Conservation (phyloP, 2,329 filamentous ascomycete species). For the Aspergillus fijiensis region DNA sequence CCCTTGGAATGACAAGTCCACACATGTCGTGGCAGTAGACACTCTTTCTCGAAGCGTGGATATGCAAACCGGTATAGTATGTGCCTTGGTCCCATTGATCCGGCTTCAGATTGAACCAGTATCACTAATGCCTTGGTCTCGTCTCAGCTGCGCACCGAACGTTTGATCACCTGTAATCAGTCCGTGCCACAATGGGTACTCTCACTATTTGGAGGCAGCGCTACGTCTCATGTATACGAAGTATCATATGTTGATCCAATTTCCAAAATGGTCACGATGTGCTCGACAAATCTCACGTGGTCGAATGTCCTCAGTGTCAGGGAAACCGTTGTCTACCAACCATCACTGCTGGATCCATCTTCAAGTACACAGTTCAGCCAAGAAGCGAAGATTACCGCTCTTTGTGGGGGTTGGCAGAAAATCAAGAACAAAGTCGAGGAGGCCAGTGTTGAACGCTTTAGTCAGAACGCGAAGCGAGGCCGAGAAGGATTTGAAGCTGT, state of each 20-base stretch:
- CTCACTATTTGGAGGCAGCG: conserved; percentile 72
- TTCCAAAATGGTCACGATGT: conserved; percentile 89
- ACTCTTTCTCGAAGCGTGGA: conserved; percentile 74
- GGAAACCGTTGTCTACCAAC: conserved; percentile 87
- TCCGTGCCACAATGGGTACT: conserved; percentile 59
- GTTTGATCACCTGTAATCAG: conserved; percentile 56
- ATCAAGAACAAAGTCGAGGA: conserved; percentile 97
- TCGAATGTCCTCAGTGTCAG: conserved; percentile 86
- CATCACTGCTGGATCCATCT: conserved; percentile 50
- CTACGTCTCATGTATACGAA: conserved; percentile 89
- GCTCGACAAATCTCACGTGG: conserved; percentile 91
- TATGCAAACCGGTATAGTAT: conserved; percentile 64
- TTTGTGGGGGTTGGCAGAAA: conserved; percentile 95
- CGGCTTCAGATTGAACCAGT: neutral
- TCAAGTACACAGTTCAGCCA: conserved; percentile 79
- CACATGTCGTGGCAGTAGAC: conserved; percentile 93
- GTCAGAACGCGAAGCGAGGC: conserved; percentile 86
- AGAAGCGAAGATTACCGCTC: conserved; percentile 85
- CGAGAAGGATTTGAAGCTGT: conserved; percentile 94
- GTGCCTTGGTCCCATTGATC: conserved; percentile 28
- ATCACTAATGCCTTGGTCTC: conserved; percentile 11
- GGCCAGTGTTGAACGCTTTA: conserved; percentile 80
- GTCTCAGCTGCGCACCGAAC: conserved; percentile 65
- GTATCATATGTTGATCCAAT: conserved; percentile 88
- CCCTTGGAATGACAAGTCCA: conserved; percentile 98